phyloP scores from a whole-genome alignment of 306 rosid species.

The Lathyrus aphaca region DNA sequence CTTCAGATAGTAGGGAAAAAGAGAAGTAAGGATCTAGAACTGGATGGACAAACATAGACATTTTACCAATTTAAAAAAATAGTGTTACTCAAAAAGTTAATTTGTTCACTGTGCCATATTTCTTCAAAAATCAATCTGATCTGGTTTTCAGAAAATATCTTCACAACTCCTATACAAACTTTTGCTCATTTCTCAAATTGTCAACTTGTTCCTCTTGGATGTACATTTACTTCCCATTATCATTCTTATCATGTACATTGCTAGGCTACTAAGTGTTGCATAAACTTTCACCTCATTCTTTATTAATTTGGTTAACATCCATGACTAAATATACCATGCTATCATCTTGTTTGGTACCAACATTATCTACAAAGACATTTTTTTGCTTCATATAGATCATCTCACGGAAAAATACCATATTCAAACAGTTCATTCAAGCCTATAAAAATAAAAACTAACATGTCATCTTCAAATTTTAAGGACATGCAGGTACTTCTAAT shows the following conservation, averaged over 20 bases:
- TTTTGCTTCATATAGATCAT: conserved; percentile 8
- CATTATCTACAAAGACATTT: background rate
- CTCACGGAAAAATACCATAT: conserved; percentile 2
- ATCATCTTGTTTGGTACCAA: background rate
- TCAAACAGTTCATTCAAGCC: background rate
- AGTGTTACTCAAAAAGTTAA: background rate
- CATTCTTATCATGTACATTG: background rate
- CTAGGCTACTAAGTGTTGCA: background rate
- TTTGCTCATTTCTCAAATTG: conserved; percentile 8
- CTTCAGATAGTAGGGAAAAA: background rate
- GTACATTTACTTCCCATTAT: background rate
- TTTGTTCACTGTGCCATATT: background rate
- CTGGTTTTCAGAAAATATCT: background rate
- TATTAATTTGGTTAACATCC: conserved; percentile 22
- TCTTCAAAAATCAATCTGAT: conserved; percentile 1
- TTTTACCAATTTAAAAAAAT: background rate
- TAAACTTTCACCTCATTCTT: background rate
- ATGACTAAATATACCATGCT: background rate
- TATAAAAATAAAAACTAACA: background rate
- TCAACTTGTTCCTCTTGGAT: background rate
- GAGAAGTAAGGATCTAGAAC: background rate
- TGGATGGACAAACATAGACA: background rate
- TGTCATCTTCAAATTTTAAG: background rate
- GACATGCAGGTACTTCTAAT: conserved; percentile 6
- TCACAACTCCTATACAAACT: background rate